Evolutionary conservation across 208 protist genomes (phyloP), one percentile per base, ranked within the genome.

Genomic region (Leishmania amazonensis): DNA sequence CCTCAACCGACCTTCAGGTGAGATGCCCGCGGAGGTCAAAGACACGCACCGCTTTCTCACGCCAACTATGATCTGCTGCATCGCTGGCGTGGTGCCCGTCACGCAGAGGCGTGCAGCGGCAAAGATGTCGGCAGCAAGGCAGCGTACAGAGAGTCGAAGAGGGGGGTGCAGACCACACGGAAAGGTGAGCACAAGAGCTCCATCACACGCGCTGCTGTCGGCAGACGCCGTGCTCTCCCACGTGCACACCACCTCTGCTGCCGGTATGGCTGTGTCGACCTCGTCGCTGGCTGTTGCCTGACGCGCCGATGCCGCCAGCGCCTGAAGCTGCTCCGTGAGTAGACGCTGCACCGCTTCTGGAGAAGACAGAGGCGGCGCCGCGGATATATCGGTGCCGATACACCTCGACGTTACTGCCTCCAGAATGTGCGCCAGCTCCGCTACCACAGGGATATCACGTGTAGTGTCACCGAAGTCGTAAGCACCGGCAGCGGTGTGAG

Each of bases 101-200:
- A 51, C 35, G 35, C 67, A 28, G 5, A 76, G 60, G 11, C 81
- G 81, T 17, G 78, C 81, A 68, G 76, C 65, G 31, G 65, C 11
- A 28, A 84, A 73, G 5, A 84, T 35, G 35, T 84, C 81, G 6
- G 54, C 67, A n/a, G 81, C 81, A 60, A 84, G 75, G 40, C 81
- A 68, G n/a, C 40, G 35, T n/a, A 84, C 57, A 2, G 81, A 84
- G 13, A 84, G 76, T 7, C 45, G 67, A n/a, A 84, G n/a, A 7
- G 81, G 54, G 8, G 58, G 57, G 58, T 80, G 71, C 45, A 84
- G 47, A 24, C 81, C 81, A 62, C 76, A 17, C 11, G 54, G 67
- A 1, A 64, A 84, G 45, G 76, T 73, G 31, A 80, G 49, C 47
- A 24, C 1, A 35, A 84, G 60, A 51, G 40, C 38, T 8, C 31